Base-by-base conservation (phyloP, 2,329 filamentous ascomycete species). In the Canariomyces notabilis region DNA sequence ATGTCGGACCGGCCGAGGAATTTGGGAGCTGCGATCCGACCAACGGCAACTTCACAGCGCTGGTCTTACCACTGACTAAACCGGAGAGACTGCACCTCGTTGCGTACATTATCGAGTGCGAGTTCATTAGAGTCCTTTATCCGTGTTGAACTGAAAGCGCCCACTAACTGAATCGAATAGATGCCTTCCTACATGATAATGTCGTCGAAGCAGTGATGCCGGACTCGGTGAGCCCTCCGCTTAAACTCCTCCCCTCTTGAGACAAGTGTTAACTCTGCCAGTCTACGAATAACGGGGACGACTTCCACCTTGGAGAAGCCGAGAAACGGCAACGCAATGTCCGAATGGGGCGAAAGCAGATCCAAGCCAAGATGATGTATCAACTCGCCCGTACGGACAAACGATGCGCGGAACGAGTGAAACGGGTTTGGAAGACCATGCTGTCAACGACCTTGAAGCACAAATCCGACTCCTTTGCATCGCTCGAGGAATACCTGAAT, bases 281-380 rank as follows among this genome's bases (percentile, higher is more conserved):
- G 14, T 33, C 4, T 15, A 23, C 22, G 22, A 26, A 11, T 11
- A 33, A 43, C 16, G 16, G 19, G 4, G 35, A 49, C 21, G 34
- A 34, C 7, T 49, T 49, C 22, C 34, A 26, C 14, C 37, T 51
- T 8, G 29, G 49, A 14, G 22, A 45, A 12, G 29, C 20, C n/a
- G 41, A 43, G 31, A 23, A 14, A 4, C 19, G 18, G 5, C n/a
- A 20, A 11, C 20, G 20, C 16, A 29, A 20, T 15, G 38, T 42
- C n/a, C 40, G 45, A 19, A 23, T 37, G 4, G 49, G 34, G 6
- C n/a, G 44, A n/a, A 45, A 48, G n/a, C 37, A 51, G 4, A 18
- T 51, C 14, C 49, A 51, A 34, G 21, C 49, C 9, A 51, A 48
- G 31, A 51, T 42, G 21, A 37, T 37, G 33, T 33, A 35, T 26